Base-by-base conservation (phyloP, 768 basidiomycete species). In the Lentinula sp. region DNA sequence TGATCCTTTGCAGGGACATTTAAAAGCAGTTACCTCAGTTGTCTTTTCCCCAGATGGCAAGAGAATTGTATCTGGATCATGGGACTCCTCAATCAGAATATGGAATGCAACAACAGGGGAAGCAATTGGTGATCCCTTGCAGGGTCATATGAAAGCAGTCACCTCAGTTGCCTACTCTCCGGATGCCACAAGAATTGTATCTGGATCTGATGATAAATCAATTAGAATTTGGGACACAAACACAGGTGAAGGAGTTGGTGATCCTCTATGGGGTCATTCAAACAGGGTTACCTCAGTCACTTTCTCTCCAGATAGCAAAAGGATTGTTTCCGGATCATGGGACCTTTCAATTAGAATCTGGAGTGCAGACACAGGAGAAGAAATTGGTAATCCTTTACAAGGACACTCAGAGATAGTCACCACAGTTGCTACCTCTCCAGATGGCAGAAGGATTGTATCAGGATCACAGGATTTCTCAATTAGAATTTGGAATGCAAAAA, bases 311-410 rank as follows among this genome's bases (percentile, higher is more conserved):
- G 56, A 57, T 56, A 35, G 54, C 7, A 39, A 56, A 7, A 43
- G 18, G 18, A 51, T 56, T 56, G 37, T 40, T 3, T 56, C 54
- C 18, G 54, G 37, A 35, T 56, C 54, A 39, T 56, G 10, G 18
- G 15, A n/a, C n/a, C 4, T 21, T 11, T 8, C 37, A 35, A 54
- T 54, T 4, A 39, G 37, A 39, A 13, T 39, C 13, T 54, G 53
- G 53, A 6, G 21, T 52, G 69, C 80, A 10, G 65, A 68, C 32
- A 75, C 74, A 28, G 28, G 28, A 28, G 28, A 28, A 28, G 28
- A 28, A 28, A 28, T 28, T 28, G 28, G 28, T 28, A 28, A 28
- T 28, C 3, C 28, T 28, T 28, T 28, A 28, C 28, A 28, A 28
- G 28, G 28, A 28, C 28, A 28, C 3, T 28, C 28, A 28, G 28